Base-by-base conservation (phyloP, 257 asterid species). In the Nicotiana paniculata region DNA sequence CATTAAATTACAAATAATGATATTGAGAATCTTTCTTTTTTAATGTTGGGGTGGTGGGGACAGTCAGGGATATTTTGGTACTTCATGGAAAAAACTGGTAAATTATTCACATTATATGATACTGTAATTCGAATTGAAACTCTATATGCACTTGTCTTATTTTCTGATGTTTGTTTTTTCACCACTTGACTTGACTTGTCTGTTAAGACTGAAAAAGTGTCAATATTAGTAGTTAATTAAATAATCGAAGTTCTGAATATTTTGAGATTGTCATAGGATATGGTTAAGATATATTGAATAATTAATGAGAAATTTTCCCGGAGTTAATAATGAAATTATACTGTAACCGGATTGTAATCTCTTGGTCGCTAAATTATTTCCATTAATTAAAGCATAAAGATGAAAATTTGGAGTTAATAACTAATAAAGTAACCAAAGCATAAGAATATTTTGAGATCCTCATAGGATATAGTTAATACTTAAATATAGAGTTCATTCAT, bases 371-470 rank as follows among this genome's bases (percentile, higher is more conserved):
- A 63, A 55, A 3, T 28, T 28, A 0, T 11, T 2, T 12, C 17
- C 6, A 69, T n/a, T 35, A 37, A 21, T 4, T 37, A n/a, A 72
- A 43, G 21, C 9, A 17, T 21, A 43, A 24, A 72, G 59, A 61
- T 43, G 39, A 12, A 13, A 72, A 24, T 72, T 72, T 43, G 21
- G 21, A 43, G 35, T 70, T n/a, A 18, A 39, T 11, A 37, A 69
- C 7, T 69, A 74, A 70, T 43, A 11, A 3, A 24, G 62, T 26
- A 48, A 74, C 4, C 2, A 4, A 48, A 74, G 62, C 3, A 4
- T 75, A 16, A 75, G 63, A 75, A 51, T 75, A 75, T 51, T 75
- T 75, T 75, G 79, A 75, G 79, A 75, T 51, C 9, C 63, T 48
- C 79, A 0, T 26, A 74, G 62, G 62, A 48, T 48, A 48, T 48